These are phyloP conservation scores for Arthrobotrys entomopaga DNA, from an alignment of 2,329 filamentous ascomycete genomes.

Conservation along the genomic window DNA sequence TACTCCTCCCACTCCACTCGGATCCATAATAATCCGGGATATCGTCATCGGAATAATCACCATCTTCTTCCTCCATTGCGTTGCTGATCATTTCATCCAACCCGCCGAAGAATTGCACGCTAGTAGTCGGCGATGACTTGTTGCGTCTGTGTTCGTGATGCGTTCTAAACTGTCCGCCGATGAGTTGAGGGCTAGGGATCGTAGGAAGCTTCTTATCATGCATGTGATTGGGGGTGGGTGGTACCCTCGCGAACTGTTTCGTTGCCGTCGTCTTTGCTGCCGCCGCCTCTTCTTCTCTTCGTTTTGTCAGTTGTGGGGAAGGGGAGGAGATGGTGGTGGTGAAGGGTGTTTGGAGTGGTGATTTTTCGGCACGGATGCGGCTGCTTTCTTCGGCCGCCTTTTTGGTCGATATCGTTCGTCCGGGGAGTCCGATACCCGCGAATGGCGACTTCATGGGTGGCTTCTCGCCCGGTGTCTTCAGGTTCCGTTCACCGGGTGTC, in stretches of 20 bases:
- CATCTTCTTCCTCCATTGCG: conserved; percentile 71
- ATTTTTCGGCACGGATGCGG: neutral
- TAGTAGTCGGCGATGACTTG: conserved; percentile 1
- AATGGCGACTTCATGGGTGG: conserved; percentile 21
- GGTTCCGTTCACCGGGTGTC: no score
- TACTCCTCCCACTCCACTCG: conserved; percentile 61
- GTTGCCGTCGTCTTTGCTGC: no score
- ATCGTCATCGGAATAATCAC: conserved; percentile 67
- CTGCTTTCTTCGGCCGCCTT: conserved; percentile 1
- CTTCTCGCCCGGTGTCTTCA: neutral
- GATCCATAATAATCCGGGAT: conserved; percentile 71
- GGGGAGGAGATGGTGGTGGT: neutral
- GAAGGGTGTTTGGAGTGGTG: neutral
- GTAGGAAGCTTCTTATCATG: conserved; percentile 68
- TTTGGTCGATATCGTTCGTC: conserved; percentile 25
- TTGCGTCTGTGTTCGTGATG: neutral
- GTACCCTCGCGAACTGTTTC: neutral
- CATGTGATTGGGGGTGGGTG: conserved; percentile 68
- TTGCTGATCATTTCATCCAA: conserved; percentile 62
- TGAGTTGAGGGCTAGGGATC: conserved; percentile 54
- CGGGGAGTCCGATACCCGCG: conserved; percentile 11
- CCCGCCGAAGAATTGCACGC: conserved; percentile 20
- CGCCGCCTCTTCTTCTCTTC: neutral
- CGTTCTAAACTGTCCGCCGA: conserved; percentile 59
- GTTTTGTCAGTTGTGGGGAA: neutral